Evolutionary conservation across 2,329 filamentous ascomycete species (phyloP).

Genomic region (Didymella pinodella): DNA sequence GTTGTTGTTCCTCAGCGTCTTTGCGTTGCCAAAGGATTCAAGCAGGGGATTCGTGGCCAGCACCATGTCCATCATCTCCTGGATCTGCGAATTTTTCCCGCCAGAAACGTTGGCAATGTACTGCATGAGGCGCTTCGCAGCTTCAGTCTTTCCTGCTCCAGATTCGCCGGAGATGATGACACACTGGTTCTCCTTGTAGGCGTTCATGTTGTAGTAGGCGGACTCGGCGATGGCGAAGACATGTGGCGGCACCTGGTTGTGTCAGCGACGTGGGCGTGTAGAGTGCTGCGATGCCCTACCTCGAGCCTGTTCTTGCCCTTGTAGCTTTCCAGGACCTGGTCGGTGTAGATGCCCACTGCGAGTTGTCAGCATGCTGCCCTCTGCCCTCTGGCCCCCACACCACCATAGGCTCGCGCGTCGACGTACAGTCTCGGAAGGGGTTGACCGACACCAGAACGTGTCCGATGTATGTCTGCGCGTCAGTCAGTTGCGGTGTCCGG

Average conservation of each 20-base stretch:
- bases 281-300: conserved; percentile 34
- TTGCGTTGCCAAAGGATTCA: conserved; percentile 98
- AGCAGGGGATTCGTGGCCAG: conserved; percentile 96
- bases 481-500: conserved; percentile 35
- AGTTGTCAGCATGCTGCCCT: conserved; percentile 47
- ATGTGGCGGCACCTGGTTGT: conserved; percentile 75
- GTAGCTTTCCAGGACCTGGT: conserved; percentile 90
- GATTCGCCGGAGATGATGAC: conserved; percentile 99
- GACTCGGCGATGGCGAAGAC: conserved; percentile 98
- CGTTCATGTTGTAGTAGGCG: conserved; percentile 99
- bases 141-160: conserved; percentile 97
- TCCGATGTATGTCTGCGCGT: conserved; percentile 86
- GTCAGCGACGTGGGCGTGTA: conserved; percentile 24
- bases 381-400: too few species aligned
- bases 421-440: conserved; percentile 85
- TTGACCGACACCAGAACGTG: conserved; percentile 99
- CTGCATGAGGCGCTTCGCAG: conserved; percentile 98
- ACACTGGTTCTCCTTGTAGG: conserved; percentile 98
- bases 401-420: conserved; percentile 2
- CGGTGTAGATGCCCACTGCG: conserved; percentile 92
- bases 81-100: conserved; percentile 82
- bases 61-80: conserved; percentile 99
- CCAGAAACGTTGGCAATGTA: conserved; percentile 98
- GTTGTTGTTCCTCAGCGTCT: conserved; percentile 98
- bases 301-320: conserved; percentile 96